These are phyloP conservation scores for Sporothrix humicola DNA, from an alignment of 2,329 filamentous ascomycete species.

Conservation along the genomic window DNA sequence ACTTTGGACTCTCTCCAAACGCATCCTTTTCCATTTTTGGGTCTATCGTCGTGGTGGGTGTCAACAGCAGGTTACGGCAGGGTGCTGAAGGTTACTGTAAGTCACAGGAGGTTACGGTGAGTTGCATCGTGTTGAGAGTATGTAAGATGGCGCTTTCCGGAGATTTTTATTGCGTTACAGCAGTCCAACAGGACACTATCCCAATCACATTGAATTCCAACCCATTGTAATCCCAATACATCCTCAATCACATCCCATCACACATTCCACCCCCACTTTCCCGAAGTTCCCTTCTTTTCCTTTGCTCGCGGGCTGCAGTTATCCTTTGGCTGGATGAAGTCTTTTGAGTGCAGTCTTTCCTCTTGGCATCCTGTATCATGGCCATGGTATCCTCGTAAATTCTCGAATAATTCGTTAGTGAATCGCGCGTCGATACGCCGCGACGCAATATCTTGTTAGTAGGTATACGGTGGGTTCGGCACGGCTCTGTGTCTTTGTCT, in stretches of 20 bases:
- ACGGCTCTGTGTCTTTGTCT: conserved; percentile 20
- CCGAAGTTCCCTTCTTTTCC: background rate
- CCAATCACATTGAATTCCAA: too few relatives aligned
- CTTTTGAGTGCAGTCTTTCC: background rate
- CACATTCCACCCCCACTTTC: background rate
- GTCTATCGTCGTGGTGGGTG: background rate
- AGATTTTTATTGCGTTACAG: conserved; percentile 1
- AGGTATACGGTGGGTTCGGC: background rate
- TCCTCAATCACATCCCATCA: background rate
- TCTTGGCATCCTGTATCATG: background rate
- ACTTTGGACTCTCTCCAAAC: background rate
- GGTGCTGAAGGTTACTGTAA: too few relatives aligned
- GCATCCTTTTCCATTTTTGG: conserved; percentile 6
- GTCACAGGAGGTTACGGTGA: too few relatives aligned
- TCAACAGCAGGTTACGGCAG: background rate
- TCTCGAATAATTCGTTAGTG: background rate
- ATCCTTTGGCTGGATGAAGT: background rate
- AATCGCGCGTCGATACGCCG: background rate
- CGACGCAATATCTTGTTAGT: background rate
- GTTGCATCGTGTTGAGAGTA: too few relatives aligned
- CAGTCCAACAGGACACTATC: background rate
- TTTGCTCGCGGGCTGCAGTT: background rate
- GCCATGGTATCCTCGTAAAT: background rate
- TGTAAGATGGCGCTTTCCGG: background rate
- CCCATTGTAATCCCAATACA: too few relatives aligned